Evolutionary conservation across 257 asterid genomes (phyloP), one percentile per base, ranked within the genome.

Genomic region (Eustoma russellianum): DNA sequence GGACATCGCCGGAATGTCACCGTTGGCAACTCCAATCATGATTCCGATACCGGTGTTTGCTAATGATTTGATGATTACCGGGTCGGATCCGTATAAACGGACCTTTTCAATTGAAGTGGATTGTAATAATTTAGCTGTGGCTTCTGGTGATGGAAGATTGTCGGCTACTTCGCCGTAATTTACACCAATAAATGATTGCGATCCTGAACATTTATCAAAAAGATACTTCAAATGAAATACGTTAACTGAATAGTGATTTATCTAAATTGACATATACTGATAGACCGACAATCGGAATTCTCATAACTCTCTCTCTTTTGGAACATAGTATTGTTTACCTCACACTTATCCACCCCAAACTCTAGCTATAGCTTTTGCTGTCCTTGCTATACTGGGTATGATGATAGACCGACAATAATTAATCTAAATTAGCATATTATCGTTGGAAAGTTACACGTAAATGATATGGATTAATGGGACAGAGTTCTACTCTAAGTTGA

Each of bases 111-210:
- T 13, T 35, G 46, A 44, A 3, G 69, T 68, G 3, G 58, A 45
- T 16, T 56, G 56, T 9, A 59, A 40, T 17, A 62, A 34, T 61
- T 46, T 48, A 3, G 53, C 61, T 9, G 74, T 49, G 7, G 48
- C 57, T 33, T 59, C 14, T 33, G 61, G 49, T 17, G 66, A 55
- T 5, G 69, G 74, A 19, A 68, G 59, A 38, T 68, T 68, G 30
- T 62, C 48, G 13, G 69, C 66, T 18, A 68, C 61, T 13, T 55
- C 54, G 6, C 74, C 69, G 45, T 68, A 68, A 34, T 68, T 68
- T 1, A 68, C 50, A 0, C 74, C 74, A 7, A 68, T 52, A 47
- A 54, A 50, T 0, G 55, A 28, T 50, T 50, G 33, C 9, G 55
- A 50, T 0, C 15, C 58, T 53, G 58, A 38, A 35, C 2, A 13